Percentiles rank a stretch among this genome's conserved stretches.
Evolutionary conservation across 208 protist genomes (phyloP).

Genomic region (Wallacemonas rigidus): DNA sequence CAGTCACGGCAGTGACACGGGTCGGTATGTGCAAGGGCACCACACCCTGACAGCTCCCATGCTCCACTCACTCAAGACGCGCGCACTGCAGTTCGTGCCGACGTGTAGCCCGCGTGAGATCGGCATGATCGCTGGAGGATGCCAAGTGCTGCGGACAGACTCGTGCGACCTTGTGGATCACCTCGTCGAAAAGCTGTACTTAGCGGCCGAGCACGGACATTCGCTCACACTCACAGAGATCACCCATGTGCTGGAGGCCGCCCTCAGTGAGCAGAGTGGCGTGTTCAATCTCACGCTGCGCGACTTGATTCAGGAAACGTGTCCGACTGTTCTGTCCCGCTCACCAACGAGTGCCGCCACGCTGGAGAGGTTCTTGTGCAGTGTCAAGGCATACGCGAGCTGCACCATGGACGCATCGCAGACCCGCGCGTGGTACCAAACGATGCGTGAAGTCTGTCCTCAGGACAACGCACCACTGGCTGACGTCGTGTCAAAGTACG

Average conservation of each 20-base stretch:
- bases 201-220: slow-evolving; percentile 17
- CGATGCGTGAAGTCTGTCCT: neutral
- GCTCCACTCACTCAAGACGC: neutral
- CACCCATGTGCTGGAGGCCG: slow-evolving; percentile 14
- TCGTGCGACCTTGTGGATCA: slow-evolving; percentile 34
- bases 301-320: neutral
- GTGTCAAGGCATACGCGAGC: neutral
- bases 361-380: neutral
- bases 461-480: neutral
- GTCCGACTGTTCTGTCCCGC: neutral
- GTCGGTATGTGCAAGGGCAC: no score
- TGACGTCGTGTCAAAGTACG: neutral
- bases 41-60: neutral
- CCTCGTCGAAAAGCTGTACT: slow-evolving; percentile 41
- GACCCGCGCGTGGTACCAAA: neutral
- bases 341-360: neutral
- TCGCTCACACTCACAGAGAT: slow-evolving; percentile 21
- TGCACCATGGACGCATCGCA: neutral
- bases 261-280: neutral
- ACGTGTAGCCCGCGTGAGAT: slow-evolving; percentile 60
- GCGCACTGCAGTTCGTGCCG: slow-evolving; percentile 22
- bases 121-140: slow-evolving; percentile 61
- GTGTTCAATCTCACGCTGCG: slow-evolving; percentile 12
- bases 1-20: no score
- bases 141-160: slow-evolving; percentile 34